Percentiles rank a stretch among this genome's conserved stretches.
Evolutionary conservation across 2,329 filamentous ascomycete species (phyloP).

Genomic region (Triangularia setosa): DNA sequence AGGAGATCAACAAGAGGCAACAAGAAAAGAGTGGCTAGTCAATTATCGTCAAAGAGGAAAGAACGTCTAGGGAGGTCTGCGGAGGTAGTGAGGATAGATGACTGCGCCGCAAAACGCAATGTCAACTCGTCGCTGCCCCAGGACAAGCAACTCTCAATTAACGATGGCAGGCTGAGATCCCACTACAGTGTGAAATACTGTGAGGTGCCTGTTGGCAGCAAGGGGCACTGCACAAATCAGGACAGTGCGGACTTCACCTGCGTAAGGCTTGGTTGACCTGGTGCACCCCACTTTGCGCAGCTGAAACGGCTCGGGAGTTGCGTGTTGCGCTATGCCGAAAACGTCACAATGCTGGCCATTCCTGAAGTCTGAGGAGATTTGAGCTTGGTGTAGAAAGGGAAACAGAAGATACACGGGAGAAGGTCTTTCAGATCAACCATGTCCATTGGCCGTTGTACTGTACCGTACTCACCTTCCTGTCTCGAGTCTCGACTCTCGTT

Average conservation of each 20-base stretch:
- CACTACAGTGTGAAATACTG: slow-evolving; percentile 4
- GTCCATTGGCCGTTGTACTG: background rate
- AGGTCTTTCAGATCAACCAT: too few species aligned
- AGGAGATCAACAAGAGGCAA: background rate
- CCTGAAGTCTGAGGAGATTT: background rate
- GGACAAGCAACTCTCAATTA: slow-evolving; percentile 1
- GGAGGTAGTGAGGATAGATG: background rate
- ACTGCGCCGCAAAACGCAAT: slow-evolving; percentile 6
- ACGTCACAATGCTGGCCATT: background rate
- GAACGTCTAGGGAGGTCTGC: background rate
- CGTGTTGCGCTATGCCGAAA: background rate
- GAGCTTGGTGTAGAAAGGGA: background rate
- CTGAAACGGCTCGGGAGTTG: background rate
- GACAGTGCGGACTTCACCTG: background rate
- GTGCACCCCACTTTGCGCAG: background rate
- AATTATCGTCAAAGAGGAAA: background rate
- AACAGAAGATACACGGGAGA: background rate
- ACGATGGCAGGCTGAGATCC: slow-evolving; percentile 15
- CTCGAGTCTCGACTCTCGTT: too few species aligned
- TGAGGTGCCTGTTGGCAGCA: background rate
- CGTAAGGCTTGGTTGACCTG: background rate
- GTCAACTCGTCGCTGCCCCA: background rate
- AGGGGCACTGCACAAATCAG: background rate
- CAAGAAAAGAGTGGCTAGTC: background rate
- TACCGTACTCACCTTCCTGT: too few species aligned